Base-by-base conservation (phyloP, 208 protist genomes). In the Leishmania aethiopica region DNA sequence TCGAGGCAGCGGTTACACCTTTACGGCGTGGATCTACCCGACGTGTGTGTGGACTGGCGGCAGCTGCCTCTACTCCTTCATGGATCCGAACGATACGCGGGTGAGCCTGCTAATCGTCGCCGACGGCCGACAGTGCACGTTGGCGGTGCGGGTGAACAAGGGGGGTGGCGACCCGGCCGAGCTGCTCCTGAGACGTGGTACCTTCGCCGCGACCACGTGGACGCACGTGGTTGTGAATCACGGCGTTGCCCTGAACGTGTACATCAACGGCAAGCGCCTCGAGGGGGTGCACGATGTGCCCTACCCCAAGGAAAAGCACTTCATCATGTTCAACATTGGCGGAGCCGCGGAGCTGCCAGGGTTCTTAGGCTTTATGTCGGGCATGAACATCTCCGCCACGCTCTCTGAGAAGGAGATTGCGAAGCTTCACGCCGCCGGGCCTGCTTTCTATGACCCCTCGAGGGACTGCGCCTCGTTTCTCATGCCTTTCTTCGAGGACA, bases 181-280 rank as follows among this genome's bases (percentile, higher is more conserved):
- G 49, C 51, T 85, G 10, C 47, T 89, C n/a, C 85, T 97, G 77
- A 81, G 81, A 8, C 87, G 90, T 51, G 87, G 87, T 73, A 82
- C 77, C n/a, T 85, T 97, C 35, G 67, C 78, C 13, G 89, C 90
- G 17, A 89, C 94, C 73, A 79, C 84, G 62, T 97, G 95, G 93
- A 89, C 92, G 49, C 92, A 97, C 84, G 77, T 97, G n/a, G 92
- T 84, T 25, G 89, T 96, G 76, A 90, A 88, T 35, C 93, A 96
- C 64, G 86, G 78, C 73, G 72, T 94, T 25, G 86, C 88, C 10
- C 80, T 95, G 53, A 84, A 83, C 78, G 78, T 96, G 15, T 96
- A 90, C 86, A 80, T 97, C 73, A 95, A 97, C 83, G 93, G 95
- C 28, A 53, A 86, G 37, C 80, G 84, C 28, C 77, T 89, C 51